Evolutionary conservation across 495 filamentous ascomycete species (phyloP).

Genomic region (Pseudevernia furfuracea): DNA sequence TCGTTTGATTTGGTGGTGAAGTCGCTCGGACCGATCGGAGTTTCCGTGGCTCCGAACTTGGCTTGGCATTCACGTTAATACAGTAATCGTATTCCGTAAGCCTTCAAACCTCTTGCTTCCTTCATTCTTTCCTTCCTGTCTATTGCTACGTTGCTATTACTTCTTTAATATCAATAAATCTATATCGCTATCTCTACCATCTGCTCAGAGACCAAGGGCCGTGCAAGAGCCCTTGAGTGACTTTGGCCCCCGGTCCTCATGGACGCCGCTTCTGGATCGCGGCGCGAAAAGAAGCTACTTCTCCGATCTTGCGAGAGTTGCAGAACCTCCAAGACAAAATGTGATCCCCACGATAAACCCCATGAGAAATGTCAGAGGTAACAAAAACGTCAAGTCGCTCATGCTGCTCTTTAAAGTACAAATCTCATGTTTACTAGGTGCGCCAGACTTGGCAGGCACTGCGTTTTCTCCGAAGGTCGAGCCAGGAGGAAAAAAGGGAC

Average conservation of each 20-base stretch:
- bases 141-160: too few relatives aligned
- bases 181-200: too few relatives aligned
- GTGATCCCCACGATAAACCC: constrained; percentile 4
- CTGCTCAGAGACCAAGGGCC: too few relatives aligned
- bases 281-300: not conserved
- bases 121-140: too few relatives aligned
- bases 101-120: too few relatives aligned
- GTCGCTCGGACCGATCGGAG: too few relatives aligned
- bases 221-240: too few relatives aligned
- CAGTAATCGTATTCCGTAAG: too few relatives aligned
- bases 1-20: too few relatives aligned
- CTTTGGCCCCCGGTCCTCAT: not conserved
- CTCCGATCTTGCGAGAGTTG: constrained; percentile 17
- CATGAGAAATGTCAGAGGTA: constrained; percentile 17
- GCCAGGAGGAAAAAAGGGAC: constrained; percentile 4
- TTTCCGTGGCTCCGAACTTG: too few relatives aligned
- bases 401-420: not conserved
- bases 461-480: constrained; percentile 15
- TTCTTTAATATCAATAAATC: too few relatives aligned
- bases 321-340: constrained; percentile 15
- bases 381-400: not conserved
- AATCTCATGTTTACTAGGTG: constrained; percentile 4
- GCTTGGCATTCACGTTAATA: too few relatives aligned
- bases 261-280: not conserved
- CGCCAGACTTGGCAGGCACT: constrained; percentile 13